Base-by-base conservation (phyloP, 2,329 filamentous ascomycete species). In the Ceratocystis lukuohia region DNA sequence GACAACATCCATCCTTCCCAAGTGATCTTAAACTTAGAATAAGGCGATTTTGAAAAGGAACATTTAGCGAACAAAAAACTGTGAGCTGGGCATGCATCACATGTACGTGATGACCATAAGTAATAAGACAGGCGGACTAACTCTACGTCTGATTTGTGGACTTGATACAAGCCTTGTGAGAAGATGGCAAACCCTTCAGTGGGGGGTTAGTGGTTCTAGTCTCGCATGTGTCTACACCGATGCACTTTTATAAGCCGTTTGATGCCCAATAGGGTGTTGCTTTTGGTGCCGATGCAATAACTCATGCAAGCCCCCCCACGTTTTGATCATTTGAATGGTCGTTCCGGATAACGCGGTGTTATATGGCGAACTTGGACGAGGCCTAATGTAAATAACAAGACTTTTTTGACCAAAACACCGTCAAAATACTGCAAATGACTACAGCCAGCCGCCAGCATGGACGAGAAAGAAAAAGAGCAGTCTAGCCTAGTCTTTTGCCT, bases 61-160 rank as follows among this genome's bases (percentile, higher is more conserved):
- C 17, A 28, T 8, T 45, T 30, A 57, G 53, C 53, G 53, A 57
- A 22, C 5, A 15, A 25, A 57, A 17, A 57, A 5, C 12, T 17
- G 62, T 67, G 66, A 64, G 66, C 64, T 67, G 66, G 66, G 62
- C 62, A 67, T 67, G 66, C 66, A 67, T 67, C 33, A 28, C 44
- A 65, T 57, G 22, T 20, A 57, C 12, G 41, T n/a, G 57, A 25
- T 61, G 66, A 20, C 45, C 62, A 65, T 65, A 67, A 62, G 62
- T 67, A 61, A 44, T 30, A 45, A 28, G 48, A 67, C 62, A 67
- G 17, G 30, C 20, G 28, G 45, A 48, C 41, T n/a, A 33, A 28
- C 44, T 50, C 8, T 33, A 25, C 48, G 22, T 28, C 25, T 30
- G 20, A 12, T 28, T 46, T 25, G 41, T 7, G 12, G 25, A 12